These are phyloP conservation scores for Cetradonia linearis DNA, from an alignment of 495 filamentous ascomycete species.

Conservation along the genomic window DNA sequence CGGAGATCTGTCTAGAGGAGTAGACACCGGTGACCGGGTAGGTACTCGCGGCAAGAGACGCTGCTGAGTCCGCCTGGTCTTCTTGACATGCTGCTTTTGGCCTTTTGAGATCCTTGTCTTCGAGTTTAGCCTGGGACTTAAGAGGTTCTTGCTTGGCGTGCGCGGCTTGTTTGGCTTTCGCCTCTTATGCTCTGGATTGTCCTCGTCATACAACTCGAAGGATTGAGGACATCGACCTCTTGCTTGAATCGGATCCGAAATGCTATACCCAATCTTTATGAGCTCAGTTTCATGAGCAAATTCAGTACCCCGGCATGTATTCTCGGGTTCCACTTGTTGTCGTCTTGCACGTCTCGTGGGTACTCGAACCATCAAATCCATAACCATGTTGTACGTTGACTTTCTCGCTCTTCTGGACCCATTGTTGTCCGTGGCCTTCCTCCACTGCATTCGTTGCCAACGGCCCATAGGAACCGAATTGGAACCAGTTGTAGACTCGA, in stretches of 20 bases:
- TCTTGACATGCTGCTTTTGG: neutral
- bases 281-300: neutral
- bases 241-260: neutral
- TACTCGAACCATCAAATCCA: neutral
- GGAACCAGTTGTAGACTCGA: neutral
- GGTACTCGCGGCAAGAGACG: neutral
- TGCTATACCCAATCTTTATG: neutral
- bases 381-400: neutral
- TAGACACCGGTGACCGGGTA: neutral
- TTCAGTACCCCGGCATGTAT: neutral
- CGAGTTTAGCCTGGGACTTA: neutral
- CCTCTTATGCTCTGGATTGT: neutral
- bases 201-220: neutral
- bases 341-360: neutral
- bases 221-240: conserved; percentile 1
- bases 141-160: neutral
- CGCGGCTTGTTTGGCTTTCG: neutral
- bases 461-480: neutral
- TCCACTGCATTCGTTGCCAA: neutral
- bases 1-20: neutral
- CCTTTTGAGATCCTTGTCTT: neutral
- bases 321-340: too few relatives aligned
- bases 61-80: neutral
- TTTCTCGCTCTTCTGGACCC: neutral
- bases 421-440: neutral